Evolutionary conservation across 257 asterid species (phyloP), one percentile per base, ranked within the genome.

Genomic region (Penstemon barbatus): DNA sequence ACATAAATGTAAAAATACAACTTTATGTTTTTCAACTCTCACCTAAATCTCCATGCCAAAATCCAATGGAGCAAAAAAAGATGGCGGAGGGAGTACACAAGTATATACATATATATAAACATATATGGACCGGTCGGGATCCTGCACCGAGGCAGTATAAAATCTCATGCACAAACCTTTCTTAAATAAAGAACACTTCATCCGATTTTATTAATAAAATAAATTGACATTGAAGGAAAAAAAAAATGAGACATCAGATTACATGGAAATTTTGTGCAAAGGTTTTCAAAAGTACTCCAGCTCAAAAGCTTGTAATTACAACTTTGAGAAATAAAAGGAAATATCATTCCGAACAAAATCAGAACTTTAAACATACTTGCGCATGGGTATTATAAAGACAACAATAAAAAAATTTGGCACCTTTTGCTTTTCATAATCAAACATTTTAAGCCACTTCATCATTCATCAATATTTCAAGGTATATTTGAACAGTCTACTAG

Each of bases 401-500:
- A 25, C 33, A 25, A 25, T 25, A 25, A 25, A 25, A 25, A 25
- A 25, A 25, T 1, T 25, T 25, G 33, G 33, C 33, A 25, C 33
- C 33, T 25, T 25, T 25, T 25, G 33, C 33, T 25, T 25, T 25
- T 25, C 33, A 25, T 25, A 25, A 25, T 25, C 33, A 25, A 25
- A 25, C 33, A 25, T 25, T 25, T 25, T 25, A 25, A 25, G 33
- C 33, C 3, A 1, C 33, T 25, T 25, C 2, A 25, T 25, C 33
- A 25, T 1, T 3, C 61, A 63, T 7, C 65, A 45, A 44, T 12
- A 56, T 57, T 61, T 56, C 36, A 15, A 38, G 44, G 40, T 61
- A 7, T 57, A 70, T 11, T 58, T 40, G 64, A 36, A 71, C 54
- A 62, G 71, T 37, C 61, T 36, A 57, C 13, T 46, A 76, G 59